phyloP scores from a whole-genome alignment of 139 green algal species.

The Pseudopediastrum boryanum region DNA sequence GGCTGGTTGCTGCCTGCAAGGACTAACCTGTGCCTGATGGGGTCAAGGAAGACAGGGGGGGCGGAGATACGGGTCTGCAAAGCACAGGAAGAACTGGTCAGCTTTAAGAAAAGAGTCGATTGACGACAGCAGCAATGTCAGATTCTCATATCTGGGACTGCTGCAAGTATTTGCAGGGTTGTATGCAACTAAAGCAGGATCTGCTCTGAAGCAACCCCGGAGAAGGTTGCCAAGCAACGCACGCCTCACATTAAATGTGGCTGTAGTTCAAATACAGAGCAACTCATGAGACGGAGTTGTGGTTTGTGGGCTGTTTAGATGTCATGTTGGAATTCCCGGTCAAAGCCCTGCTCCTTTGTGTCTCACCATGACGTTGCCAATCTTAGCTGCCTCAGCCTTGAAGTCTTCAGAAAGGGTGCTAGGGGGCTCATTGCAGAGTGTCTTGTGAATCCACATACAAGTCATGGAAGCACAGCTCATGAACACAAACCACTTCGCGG shows the following conservation, averaged over 20 bases:
- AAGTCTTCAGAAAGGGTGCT: constrained; percentile 12
- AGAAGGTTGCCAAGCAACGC: neutral
- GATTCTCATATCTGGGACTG: neutral
- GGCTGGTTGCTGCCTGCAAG: neutral
- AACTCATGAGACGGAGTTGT: neutral
- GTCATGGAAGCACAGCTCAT: no score
- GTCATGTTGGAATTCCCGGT: no score
- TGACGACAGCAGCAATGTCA: neutral
- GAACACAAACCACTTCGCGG: no score
- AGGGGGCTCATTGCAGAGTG: neutral
- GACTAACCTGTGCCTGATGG: neutral
- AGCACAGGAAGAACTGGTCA: neutral
- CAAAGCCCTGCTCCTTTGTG: neutral
- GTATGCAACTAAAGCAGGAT: neutral
- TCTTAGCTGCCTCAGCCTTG: constrained; percentile 11
- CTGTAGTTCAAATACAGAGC: neutral
- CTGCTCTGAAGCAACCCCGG: no score
- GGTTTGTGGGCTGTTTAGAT: neutral
- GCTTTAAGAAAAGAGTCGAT: neutral
- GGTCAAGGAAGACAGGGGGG: constrained; percentile 28
- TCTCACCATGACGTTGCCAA: constrained; percentile 14
- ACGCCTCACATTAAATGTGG: neutral
- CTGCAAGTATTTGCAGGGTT: neutral
- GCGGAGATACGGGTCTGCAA: constrained; percentile 20
- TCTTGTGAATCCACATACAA: no score